These are phyloP conservation scores for Uncinocarpus reesii DNA, from an alignment of 2,329 filamentous ascomycete species.

Conservation along the genomic window DNA sequence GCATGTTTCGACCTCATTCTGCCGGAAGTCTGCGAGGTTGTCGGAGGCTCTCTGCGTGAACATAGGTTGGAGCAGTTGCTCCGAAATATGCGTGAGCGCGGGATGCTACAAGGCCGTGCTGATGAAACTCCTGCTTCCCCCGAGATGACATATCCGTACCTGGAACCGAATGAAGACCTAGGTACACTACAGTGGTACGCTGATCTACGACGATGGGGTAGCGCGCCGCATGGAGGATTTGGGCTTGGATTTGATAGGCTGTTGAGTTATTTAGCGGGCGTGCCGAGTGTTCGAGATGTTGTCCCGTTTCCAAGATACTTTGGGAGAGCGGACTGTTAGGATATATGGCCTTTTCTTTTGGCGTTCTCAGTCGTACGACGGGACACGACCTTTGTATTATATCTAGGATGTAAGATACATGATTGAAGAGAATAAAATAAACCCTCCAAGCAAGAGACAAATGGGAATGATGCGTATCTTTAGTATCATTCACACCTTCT, in stretches of 20 bases:
- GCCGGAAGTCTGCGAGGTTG: constrained; percentile 75
- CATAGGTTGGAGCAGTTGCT: constrained; percentile 59
- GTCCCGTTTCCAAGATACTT: constrained; percentile 70
- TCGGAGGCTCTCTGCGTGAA: constrained; percentile 82
- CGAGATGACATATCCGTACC: constrained; percentile 27
- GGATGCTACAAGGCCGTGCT: constrained; percentile 40
- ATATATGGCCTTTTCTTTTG: not conserved
- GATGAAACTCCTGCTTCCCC: constrained; percentile 12
- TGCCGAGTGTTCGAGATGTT: constrained; percentile 72
- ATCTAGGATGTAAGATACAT: constrained; percentile 2
- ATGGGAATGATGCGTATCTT: not conserved
- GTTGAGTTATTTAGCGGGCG: constrained; percentile 70
- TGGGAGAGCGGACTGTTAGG: constrained; percentile 44
- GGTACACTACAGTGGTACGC: constrained; percentile 71
- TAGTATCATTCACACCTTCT: not conserved
- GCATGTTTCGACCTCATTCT: constrained; percentile 87
- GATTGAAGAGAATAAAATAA: not conserved
- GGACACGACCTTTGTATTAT: not conserved
- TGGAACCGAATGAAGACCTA: constrained; percentile 31
- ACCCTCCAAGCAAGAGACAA: too few relatives aligned
- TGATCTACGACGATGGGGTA: constrained; percentile 82
- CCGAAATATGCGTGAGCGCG: constrained; percentile 59
- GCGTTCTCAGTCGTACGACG: not conserved
- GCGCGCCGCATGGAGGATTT: constrained; percentile 81
- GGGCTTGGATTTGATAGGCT: constrained; percentile 83